Conservation (phyloP, 2,329 filamentous ascomycete genomes). For the Teratosphaeria epicoccoides region DNA sequence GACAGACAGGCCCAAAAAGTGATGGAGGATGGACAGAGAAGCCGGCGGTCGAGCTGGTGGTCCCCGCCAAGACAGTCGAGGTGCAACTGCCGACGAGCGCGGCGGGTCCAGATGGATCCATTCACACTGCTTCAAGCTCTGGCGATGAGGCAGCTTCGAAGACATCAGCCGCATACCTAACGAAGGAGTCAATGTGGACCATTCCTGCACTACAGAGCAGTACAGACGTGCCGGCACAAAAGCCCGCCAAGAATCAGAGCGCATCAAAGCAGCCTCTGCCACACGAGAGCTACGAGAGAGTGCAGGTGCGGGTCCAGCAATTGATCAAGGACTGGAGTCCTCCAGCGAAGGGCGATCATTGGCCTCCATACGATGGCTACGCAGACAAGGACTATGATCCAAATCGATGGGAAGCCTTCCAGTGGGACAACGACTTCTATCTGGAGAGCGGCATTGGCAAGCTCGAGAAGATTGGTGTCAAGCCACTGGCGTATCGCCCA, state of each 20-base stretch:
- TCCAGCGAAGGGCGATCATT: slow-evolving; percentile 29
- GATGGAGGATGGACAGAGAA: neutral
- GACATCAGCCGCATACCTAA: neutral
- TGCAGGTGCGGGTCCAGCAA: slow-evolving; percentile 26
- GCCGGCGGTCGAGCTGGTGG: slow-evolving; percentile 5
- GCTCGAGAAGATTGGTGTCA: slow-evolving; percentile 18
- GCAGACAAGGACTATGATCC: slow-evolving; percentile 35
- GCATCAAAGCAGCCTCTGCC: neutral
- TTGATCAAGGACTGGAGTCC: slow-evolving; percentile 33
- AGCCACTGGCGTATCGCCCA: slow-evolving; percentile 54
- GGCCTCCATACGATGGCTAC: slow-evolving; percentile 36
- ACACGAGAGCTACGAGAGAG: slow-evolving; percentile 4
- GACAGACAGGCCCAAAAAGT: neutral
- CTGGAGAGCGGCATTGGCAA: slow-evolving; percentile 23
- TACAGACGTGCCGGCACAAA: neutral
- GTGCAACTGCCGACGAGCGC: neutral
- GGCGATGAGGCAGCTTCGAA: neutral
- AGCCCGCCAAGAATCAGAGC: neutral
- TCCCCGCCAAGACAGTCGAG: slow-evolving; percentile 1
- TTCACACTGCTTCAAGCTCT: neutral
- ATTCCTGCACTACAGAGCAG: neutral
- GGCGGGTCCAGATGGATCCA: neutral
- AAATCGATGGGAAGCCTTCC: slow-evolving; percentile 39
- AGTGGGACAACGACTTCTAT: slow-evolving; percentile 32
- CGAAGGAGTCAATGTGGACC: neutral